These are phyloP conservation scores for Violaceomyces palustris DNA, from an alignment of 1,284 basidiomycete species.

Conservation along the genomic window DNA sequence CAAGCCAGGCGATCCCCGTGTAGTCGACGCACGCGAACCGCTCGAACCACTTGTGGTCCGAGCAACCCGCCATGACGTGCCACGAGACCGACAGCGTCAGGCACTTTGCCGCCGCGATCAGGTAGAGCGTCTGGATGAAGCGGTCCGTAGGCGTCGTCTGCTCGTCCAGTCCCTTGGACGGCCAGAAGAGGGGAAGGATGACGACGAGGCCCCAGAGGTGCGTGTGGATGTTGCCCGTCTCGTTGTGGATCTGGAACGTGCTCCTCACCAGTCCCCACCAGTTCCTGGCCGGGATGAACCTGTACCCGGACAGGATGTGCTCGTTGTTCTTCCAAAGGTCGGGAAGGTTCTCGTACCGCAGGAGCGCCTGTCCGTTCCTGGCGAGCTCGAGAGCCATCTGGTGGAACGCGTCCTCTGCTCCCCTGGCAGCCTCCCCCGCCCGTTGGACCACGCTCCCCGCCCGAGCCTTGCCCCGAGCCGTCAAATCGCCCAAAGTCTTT, in stretches of 20 bases:
- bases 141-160: conserved; percentile 49
- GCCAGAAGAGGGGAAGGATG: conserved; percentile 46
- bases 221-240: conserved; percentile 51
- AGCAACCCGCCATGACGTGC: conserved; percentile 52
- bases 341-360: conserved; percentile 43
- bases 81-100: conserved; percentile 44
- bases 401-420: conserved; percentile 45
- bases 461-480: conserved; percentile 11
- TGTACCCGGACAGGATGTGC: conserved; percentile 48
- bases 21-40: conserved; percentile 51
- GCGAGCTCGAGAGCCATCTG: conserved; percentile 43
- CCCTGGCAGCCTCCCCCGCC: conserved; percentile 31
- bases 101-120: conserved; percentile 50
- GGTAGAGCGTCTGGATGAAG: conserved; percentile 47
- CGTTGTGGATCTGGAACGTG: conserved; percentile 51
- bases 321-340: conserved; percentile 51
- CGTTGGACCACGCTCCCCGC: conserved; percentile 25
- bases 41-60: conserved; percentile 45
- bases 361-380: conserved; percentile 36
- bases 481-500: conserved; percentile 15
- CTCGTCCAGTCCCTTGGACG: conserved; percentile 38
- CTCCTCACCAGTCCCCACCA: conserved; percentile 39
- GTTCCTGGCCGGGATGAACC: conserved; percentile 47
- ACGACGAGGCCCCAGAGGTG: conserved; percentile 45
- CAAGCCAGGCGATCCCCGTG: conserved; percentile 50